Base-by-base conservation (phyloP, 257 asterid species). In the Marsdenia floribunda region DNA sequence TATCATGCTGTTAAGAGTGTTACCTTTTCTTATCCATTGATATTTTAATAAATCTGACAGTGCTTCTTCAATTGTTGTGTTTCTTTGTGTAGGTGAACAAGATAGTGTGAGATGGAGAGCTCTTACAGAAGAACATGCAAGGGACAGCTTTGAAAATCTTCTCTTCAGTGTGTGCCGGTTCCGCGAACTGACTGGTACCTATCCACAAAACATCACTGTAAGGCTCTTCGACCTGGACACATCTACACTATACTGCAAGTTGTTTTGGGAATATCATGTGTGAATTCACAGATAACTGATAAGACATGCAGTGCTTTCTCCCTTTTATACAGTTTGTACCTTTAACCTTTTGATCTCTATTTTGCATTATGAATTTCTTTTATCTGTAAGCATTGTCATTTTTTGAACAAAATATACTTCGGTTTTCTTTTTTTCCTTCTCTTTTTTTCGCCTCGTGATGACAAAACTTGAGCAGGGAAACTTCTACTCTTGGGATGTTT, bases 121-220 rank as follows among this genome's bases (percentile, higher is more conserved):
- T 46, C 89, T 92, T 35, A 94, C 99, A 3, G 99, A 84, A 70
- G 87, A 83, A 60, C 84, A 83, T 77, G 87, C 87, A 11, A 83
- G 97, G 82, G 98, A 93, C 77, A 91, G 97, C 87, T 93, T 88
- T 42, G 98, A 93, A 80, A 93, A 93, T 85, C 91, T 93, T 77
- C 90, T 94, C 72, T 94, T 94, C 59, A 92, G 97, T 37, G 73
- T 94, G 42, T 94, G 97, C 77, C 91, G 99, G 71, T 94, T 94
- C 77, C 89, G 99, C 66, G 99, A 94, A 88, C 97, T 94, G 54
- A 88, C 97, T 11, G 99, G 97, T 73, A 75, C 83, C 60, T 92
- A 94, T 84, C 99, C 99, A 44, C 80, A 83, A 37, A 92, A 94
- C 81, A 90, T 94, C 77, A 91, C 99, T 3, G 97, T 94, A 88